phyloP scores from a whole-genome alignment of 2,329 filamentous ascomycete genomes.

The Hirsutella thompsonii region DNA sequence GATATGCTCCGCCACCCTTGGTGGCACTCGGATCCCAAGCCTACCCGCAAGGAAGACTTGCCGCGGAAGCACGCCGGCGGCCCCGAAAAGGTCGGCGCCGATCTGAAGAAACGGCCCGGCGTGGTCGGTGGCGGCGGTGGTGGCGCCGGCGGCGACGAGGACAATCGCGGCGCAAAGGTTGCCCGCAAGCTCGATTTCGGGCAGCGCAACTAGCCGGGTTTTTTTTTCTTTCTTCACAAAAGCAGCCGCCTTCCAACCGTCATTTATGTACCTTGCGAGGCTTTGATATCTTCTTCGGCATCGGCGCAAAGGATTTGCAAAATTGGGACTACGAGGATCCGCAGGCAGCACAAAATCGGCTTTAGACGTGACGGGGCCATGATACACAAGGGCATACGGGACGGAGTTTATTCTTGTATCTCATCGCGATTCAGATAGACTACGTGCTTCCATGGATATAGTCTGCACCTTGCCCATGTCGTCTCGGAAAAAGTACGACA shows the following conservation, averaged over 20 bases:
- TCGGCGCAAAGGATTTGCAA: too few species aligned
- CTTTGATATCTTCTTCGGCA: too few species aligned
- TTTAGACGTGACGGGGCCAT: too few species aligned
- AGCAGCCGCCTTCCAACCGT: neutral
- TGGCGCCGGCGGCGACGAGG: conserved; percentile 44
- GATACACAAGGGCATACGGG: too few species aligned
- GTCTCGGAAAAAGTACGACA: too few species aligned
- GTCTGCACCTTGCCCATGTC: too few species aligned
- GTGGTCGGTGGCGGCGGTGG: conserved; percentile 33
- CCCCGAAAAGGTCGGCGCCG: conserved; percentile 64
- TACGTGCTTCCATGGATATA: too few species aligned
- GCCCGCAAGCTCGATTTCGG: conserved; percentile 76
- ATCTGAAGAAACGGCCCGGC: conserved; percentile 61
- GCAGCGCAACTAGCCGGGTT: conserved; percentile 15
- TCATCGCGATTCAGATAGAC: too few species aligned
- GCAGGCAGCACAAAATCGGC: too few species aligned
- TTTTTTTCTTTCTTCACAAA: neutral
- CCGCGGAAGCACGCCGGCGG: conserved; percentile 54
- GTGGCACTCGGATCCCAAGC: conserved; percentile 75
- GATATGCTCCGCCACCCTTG: conserved; percentile 72
- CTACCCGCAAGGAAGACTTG: conserved; percentile 69
- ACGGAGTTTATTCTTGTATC: too few species aligned
- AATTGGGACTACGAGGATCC: too few species aligned
- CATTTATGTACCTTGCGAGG: too few species aligned
- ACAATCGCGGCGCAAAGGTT: conserved; percentile 58